Evolutionary conservation across 176 grass and related monocot genomes (phyloP), one percentile per base, ranked within the genome.

Genomic region (Oryza longistaminata): DNA sequence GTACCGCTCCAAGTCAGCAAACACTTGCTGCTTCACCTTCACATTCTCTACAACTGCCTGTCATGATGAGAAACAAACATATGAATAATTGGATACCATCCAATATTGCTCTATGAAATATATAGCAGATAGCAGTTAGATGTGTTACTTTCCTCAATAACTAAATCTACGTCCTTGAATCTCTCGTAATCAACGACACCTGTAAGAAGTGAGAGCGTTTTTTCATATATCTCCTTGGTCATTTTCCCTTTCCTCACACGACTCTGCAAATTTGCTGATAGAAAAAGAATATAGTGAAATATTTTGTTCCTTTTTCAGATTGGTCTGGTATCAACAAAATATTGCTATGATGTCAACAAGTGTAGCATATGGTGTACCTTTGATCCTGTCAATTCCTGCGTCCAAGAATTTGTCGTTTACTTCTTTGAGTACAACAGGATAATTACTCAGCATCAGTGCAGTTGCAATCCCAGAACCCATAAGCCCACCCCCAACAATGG

Each of bases 11-110:
- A 98, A 84, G 48, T 98, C 96, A 6, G 83, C 22, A 87, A 95
- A 95, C 87, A 95, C 90, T 88, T 95, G 93, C 76, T 95, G 93
- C 87, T 98, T 98, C 78, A 95, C 88, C 9, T 86, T 87, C 48
- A 95, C 87, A 81, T 98, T 93, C 81, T 98, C 96, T 67, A 92
- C 90, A 75, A 90, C 96, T 1, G 93, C 87, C 96, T 95, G 86
- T 26, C 46, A 49, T 4, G 46, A 15, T 49, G 46, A 52, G 86
- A 72, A 71, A 37, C n/a, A n/a, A 12, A 85, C 12, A 72, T 34
- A 79, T 79, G 21, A 19, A 77, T 68, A 77, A 39, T 39, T 39
- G 37, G 37, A 39, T 39, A 39, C 7, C 6, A 8, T 40, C 39
- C 39, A 40, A 68, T 3, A 15, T 49, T 49, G 46, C 13, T 49